Conservation (phyloP, 163 green algal species). For the Scenedesmus sp. region DNA sequence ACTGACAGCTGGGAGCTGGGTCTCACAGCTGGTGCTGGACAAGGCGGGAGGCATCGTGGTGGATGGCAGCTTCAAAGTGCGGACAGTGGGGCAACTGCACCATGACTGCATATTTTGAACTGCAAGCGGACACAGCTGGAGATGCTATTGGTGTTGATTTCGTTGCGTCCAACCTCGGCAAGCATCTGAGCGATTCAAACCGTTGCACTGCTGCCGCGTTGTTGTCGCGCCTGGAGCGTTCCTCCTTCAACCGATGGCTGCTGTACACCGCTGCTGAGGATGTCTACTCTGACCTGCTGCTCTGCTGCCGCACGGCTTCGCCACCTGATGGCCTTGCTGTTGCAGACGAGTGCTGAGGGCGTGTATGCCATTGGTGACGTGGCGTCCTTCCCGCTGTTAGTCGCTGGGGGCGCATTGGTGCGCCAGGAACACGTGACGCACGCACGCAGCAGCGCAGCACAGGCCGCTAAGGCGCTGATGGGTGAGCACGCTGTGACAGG, state of each 20-base stretch:
- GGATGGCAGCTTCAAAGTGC: constrained; percentile 68
- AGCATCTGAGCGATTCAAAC: too few relatives aligned
- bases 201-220: too few relatives aligned
- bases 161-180: too few relatives aligned
- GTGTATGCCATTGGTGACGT: constrained; percentile 96
- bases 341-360: constrained; percentile 70
- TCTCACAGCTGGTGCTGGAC: constrained; percentile 76
- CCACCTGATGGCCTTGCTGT: not conserved
- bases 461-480: constrained; percentile 62
- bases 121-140: too few relatives aligned
- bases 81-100: constrained; percentile 13
- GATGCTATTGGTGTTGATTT: too few relatives aligned
- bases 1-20: not conserved
- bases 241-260: too few relatives aligned
- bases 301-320: not conserved
- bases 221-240: too few relatives aligned
- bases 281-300: too few relatives aligned
- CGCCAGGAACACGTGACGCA: constrained; percentile 86
- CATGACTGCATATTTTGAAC: too few relatives aligned
- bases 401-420: constrained; percentile 48
- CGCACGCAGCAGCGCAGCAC: constrained; percentile 61
- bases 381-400: constrained; percentile 84
- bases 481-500: constrained; percentile 22
- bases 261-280: too few relatives aligned
- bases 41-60: constrained; percentile 68